A percentile compares a stretch with the other conserved stretches of the same genome.
Evolutionary conservation across 306 rosid genomes (phyloP).

Genomic region (Lathyrus sativus): DNA sequence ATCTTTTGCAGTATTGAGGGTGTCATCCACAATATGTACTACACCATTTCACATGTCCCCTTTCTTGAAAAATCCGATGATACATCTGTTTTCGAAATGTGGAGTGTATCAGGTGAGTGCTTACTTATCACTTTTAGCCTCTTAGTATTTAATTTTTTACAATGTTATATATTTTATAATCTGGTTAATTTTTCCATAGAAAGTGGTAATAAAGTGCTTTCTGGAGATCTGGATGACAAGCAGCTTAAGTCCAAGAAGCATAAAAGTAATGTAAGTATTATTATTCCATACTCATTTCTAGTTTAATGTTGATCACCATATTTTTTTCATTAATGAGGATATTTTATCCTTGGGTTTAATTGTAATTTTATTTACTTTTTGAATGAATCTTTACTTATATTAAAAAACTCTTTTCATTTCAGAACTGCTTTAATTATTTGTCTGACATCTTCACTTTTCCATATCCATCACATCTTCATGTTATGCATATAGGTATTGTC

Average conservation of each 20-base stretch:
- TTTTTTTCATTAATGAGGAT: conserved; percentile 19
- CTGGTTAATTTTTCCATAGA: conserved; percentile 39
- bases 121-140: conserved; percentile 20
- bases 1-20: conserved; percentile 58
- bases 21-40: conserved; percentile 56
- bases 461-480: conserved; percentile 29
- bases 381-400: conserved; percentile 3
- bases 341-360: background rate
- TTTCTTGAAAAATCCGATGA: conserved; percentile 53
- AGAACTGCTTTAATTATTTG: conserved; percentile 1
- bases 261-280: conserved; percentile 47
- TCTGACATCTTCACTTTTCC: background rate
- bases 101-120: conserved; percentile 71
- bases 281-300: conserved; percentile 24
- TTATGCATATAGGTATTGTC: conserved; percentile 55
- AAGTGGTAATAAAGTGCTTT: conserved; percentile 48
- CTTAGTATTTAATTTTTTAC: background rate
- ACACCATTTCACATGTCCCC: conserved; percentile 55
- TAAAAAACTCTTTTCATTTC: background rate
- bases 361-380: background rate
- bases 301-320: conserved; percentile 17
- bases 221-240: conserved; percentile 52
- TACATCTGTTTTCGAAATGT: conserved; percentile 61
- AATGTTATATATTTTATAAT: conserved; percentile 25
- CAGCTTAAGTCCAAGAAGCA: conserved; percentile 51